Percentiles rank a stretch among this genome's conserved stretches.
phyloP scores from a whole-genome alignment of 306 rosid genomes.

The Prinsepia uniflora region DNA sequence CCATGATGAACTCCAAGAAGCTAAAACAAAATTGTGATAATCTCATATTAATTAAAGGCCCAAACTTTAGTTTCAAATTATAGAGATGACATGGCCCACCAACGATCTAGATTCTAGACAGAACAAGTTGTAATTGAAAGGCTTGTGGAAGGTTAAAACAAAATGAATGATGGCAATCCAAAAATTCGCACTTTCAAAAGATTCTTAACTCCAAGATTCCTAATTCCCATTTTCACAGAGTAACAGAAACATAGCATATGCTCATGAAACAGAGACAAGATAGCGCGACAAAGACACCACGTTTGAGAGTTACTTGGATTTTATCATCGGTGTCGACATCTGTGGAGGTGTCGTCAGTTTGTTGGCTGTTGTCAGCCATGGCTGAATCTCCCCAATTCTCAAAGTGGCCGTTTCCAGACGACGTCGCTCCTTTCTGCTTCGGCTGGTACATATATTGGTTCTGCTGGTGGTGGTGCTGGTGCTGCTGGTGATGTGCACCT shows the following conservation, averaged over 20 bases:
- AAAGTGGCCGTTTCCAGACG: constrained; percentile 56
- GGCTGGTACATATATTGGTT: constrained; percentile 32
- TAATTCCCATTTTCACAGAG: background rate
- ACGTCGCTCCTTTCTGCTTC: constrained; percentile 38
- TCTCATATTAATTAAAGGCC: background rate
- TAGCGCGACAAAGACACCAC: constrained; percentile 2
- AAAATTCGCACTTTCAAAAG: background rate
- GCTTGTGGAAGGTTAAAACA: background rate
- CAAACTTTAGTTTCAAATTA: too few relatives aligned
- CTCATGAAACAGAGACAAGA: background rate
- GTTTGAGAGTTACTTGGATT: constrained; percentile 32
- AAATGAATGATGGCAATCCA: background rate
- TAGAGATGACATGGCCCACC: background rate
- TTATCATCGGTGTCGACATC: constrained; percentile 66
- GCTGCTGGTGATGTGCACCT: constrained; percentile 41
- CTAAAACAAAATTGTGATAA: constrained; percentile 25
- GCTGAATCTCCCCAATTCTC: constrained; percentile 84
- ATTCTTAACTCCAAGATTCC: constrained; percentile 4
- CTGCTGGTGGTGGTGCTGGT: constrained; percentile 23
- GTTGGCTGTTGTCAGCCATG: constrained; percentile 58
- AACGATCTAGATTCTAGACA: background rate
- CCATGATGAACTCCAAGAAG: constrained; percentile 46
- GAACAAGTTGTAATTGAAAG: background rate
- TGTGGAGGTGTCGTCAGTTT: constrained; percentile 73
- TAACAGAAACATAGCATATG: background rate